These are phyloP conservation scores for Ogataea zsoltii DNA, from an alignment of 805 yeast species.

Conservation along the genomic window DNA sequence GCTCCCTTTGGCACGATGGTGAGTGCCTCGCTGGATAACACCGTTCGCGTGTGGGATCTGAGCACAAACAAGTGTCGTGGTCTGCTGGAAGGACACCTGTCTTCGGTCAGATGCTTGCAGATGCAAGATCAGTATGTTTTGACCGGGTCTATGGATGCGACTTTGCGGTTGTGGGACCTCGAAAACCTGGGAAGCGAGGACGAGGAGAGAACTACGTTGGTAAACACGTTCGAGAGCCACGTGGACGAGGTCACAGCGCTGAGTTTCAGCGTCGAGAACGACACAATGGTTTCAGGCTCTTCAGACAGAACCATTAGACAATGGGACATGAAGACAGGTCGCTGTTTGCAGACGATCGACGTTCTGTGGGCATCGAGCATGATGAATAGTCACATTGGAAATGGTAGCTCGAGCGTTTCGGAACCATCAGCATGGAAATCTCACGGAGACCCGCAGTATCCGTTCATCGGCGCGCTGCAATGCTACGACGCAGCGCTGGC, in stretches of 20 bases:
- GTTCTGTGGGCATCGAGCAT: conserved; percentile 57
- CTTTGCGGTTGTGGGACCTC: conserved; percentile 61
- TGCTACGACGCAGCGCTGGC: conserved; percentile 77
- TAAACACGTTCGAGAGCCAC: conserved; percentile 61
- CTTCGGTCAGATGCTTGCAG: conserved; percentile 60
- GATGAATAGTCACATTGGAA: conserved; percentile 25
- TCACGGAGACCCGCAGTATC: conserved; percentile 23
- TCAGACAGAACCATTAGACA: conserved; percentile 71
- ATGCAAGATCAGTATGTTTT: conserved; percentile 50
- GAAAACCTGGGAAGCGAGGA: conserved; percentile 23
- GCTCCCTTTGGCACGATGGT: conserved; percentile 76
- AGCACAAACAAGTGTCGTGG: conserved; percentile 53
- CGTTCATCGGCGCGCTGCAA: conserved; percentile 66
- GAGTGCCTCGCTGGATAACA: conserved; percentile 75
- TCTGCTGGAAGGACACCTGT: conserved; percentile 58
- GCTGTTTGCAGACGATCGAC: conserved; percentile 70
- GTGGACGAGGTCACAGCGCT: conserved; percentile 66
- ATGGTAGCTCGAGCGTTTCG: background rate
- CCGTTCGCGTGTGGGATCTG: conserved; percentile 83
- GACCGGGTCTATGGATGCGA: conserved; percentile 65
- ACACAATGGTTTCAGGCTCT: conserved; percentile 66
- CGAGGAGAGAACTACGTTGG: conserved; percentile 33
- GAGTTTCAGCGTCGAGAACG: conserved; percentile 44
- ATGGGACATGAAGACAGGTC: conserved; percentile 71
- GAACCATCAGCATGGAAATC: conserved; percentile 9